Conservation (phyloP, 257 asterid species). For the Coffea canephora region DNA sequence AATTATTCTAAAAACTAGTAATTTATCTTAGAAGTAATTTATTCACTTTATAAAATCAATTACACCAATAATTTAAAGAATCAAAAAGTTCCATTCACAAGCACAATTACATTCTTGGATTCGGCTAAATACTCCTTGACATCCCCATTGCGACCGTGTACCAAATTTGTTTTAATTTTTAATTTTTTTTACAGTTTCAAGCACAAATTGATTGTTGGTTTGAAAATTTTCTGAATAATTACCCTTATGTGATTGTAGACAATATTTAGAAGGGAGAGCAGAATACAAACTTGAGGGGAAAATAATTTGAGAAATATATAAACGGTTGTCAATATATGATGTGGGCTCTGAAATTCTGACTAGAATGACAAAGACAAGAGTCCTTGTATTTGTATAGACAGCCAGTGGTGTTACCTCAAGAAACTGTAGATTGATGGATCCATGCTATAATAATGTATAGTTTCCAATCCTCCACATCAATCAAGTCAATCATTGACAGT, state of each 20-base stretch:
- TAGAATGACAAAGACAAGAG: constrained; percentile 12
- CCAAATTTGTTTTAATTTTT: too few relatives aligned
- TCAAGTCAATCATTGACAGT: background rate
- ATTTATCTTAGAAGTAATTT: background rate
- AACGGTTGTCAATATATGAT: background rate
- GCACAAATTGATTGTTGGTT: too few relatives aligned
- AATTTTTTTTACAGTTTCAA: background rate
- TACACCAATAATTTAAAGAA: too few relatives aligned
- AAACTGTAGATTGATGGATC: background rate
- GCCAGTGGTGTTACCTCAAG: background rate
- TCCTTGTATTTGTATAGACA: background rate
- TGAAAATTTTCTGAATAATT: too few relatives aligned
- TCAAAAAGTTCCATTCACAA: too few relatives aligned
- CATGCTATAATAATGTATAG: background rate
- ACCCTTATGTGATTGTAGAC: too few relatives aligned
- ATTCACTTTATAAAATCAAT: background rate
- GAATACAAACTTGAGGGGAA: background rate
- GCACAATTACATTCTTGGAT: too few relatives aligned
- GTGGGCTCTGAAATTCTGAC: background rate
- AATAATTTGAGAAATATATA: background rate
- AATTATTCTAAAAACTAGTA: background rate
- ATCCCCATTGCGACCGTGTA: background rate
- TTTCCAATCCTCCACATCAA: background rate
- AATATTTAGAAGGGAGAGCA: too few relatives aligned
- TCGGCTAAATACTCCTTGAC: background rate